phyloP scores from a whole-genome alignment of 768 basidiomycete genomes.

The Termitomyces sp. region DNA sequence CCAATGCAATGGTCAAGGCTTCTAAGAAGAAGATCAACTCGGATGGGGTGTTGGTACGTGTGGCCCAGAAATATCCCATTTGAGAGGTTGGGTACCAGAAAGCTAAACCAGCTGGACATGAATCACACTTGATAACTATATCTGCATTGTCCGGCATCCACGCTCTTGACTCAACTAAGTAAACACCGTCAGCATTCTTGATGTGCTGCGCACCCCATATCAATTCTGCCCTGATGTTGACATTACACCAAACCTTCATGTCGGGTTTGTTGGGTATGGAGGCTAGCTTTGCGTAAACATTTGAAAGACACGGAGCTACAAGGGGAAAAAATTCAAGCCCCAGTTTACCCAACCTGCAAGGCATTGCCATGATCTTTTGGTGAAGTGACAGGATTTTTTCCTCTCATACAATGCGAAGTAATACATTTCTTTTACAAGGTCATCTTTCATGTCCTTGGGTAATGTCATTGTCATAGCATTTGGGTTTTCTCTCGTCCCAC shows the following conservation, averaged over 20 bases:
- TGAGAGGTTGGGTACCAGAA: constrained; percentile 19
- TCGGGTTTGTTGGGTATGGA: background rate
- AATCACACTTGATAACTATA: too few species aligned
- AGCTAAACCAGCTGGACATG: constrained; percentile 14
- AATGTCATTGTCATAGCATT: too few species aligned
- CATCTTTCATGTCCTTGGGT: background rate
- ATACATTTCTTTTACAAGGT: background rate
- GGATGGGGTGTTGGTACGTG: background rate
- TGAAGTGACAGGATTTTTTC: background rate
- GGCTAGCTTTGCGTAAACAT: constrained; percentile 29
- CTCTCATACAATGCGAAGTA: background rate
- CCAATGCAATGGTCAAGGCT: constrained; percentile 17
- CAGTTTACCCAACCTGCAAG: constrained; percentile 38
- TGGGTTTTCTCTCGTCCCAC: too few species aligned
- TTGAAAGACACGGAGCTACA: constrained; percentile 27
- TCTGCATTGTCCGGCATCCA: too few species aligned
- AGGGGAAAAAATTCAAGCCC: constrained; percentile 37
- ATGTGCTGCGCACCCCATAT: constrained; percentile 26
- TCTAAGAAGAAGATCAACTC: constrained; percentile 24
- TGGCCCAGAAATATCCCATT: constrained; percentile 12
- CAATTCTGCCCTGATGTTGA: constrained; percentile 18
- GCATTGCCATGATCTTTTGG: constrained; percentile 15
- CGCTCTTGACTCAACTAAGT: constrained; percentile 12
- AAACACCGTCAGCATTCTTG: constrained; percentile 14
- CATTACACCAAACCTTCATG: constrained; percentile 22